Evolutionary conservation across 805 yeast genomes (phyloP), one percentile per base, ranked within the genome.

Genomic region (Candida tibetensis): DNA sequence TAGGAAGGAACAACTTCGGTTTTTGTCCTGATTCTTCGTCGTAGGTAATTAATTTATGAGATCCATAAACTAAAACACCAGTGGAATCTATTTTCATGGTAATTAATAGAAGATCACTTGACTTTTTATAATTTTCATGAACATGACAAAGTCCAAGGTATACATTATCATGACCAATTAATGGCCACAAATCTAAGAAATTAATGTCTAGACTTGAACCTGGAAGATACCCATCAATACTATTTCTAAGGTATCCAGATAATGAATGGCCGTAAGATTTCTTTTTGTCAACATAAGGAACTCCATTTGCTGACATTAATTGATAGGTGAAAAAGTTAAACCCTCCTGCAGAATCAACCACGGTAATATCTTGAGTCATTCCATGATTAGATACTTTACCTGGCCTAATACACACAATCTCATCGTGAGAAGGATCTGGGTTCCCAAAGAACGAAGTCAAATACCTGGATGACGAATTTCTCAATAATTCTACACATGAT

Each of bases 151-250:
- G 45, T 4, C 82, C 58, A 36, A 82, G 51, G 39, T 75, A 76
- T 1, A 64, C 64, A 14, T 68, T 64, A 14, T 64, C 59, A 8
- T 48, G 41, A 3, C 41, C 39, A 2, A 58, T 52, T 12, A 66
- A 64, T 17, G 79, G 73, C 55, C 81, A 79, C 16, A 85, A 60
- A 51, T 86, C 95, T 39, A 82, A 73, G 26, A 84, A 71, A 35
- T 63, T 64, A 39, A 85, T 61, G n/a, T 73, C 61, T 22, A 68
- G 57, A 9, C 61, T 62, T 0, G 84, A 72, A 25, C 71, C 69
- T 4, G 76, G 76, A 16, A 51, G 44, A 48, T 80, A 62, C 7
- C 70, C 66, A 37, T 69, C 73, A 16, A 67, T 50, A 28, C 53
- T 52, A 32, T 57, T 61, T 31, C 58, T 62, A 16, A 59, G 36